phyloP scores from a whole-genome alignment of 495 filamentous ascomycete species.

The Oidiodendron maius region DNA sequence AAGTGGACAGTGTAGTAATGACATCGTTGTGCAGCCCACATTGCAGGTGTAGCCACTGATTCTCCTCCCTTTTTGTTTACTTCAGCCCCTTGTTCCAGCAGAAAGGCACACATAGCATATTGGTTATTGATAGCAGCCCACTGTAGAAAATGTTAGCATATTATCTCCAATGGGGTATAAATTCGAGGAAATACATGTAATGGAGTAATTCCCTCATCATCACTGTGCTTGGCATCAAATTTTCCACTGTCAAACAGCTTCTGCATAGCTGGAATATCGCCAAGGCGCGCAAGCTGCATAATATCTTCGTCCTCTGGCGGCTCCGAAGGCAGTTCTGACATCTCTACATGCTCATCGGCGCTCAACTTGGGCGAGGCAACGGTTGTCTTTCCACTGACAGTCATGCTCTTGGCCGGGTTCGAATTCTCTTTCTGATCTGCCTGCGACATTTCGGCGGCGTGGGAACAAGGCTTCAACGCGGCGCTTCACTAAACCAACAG shows the following conservation, averaged over 20 bases:
- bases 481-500: neutral
- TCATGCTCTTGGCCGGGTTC: slow-evolving; percentile 3
- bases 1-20: slow-evolving; percentile 76
- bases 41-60: slow-evolving; percentile 83
- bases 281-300: slow-evolving; percentile 89
- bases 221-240: slow-evolving; percentile 70
- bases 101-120: slow-evolving; percentile 90
- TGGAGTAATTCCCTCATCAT: slow-evolving; percentile 90
- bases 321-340: slow-evolving; percentile 52
- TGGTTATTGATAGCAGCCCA: slow-evolving; percentile 99
- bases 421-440: slow-evolving; percentile 5
- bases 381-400: slow-evolving; percentile 48
- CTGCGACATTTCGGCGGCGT: slow-evolving; percentile 3
- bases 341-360: slow-evolving; percentile 59
- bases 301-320: slow-evolving; percentile 67
- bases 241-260: slow-evolving; percentile 80
- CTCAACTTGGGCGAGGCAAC: slow-evolving; percentile 55
- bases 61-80: slow-evolving; percentile 95
- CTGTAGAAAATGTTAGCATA: slow-evolving; percentile 38
- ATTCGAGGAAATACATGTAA: slow-evolving; percentile 62
- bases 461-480: neutral
- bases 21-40: slow-evolving; percentile 94
- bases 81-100: slow-evolving; percentile 82
- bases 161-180: slow-evolving; percentile 3
- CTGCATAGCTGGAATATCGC: slow-evolving; percentile 81